Evolutionary conservation across 108 stramenopile genomes (phyloP).

Genomic region (Phaeodactylum tricornutum): DNA sequence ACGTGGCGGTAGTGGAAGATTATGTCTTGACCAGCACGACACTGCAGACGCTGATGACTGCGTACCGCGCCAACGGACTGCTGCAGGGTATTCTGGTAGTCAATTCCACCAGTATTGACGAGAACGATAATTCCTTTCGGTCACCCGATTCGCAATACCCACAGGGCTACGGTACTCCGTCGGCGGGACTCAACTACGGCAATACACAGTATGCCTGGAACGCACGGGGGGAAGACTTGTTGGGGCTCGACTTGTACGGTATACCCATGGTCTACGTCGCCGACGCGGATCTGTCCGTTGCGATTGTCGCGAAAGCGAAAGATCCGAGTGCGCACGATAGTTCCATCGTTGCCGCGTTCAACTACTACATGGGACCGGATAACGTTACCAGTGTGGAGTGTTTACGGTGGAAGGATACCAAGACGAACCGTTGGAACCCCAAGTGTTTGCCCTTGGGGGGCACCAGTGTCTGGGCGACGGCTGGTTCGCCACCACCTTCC

Average conservation of each 20-base stretch:
- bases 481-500: constrained; percentile 37
- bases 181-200: constrained; percentile 34
- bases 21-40: constrained; percentile 29
- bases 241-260: constrained; percentile 49
- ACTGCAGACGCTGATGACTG: constrained; percentile 23
- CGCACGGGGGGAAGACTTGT: constrained; percentile 45
- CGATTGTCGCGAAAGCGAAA: constrained; percentile 31
- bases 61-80: constrained; percentile 22
- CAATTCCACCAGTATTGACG: constrained; percentile 25
- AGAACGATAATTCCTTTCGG: constrained; percentile 9
- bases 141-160: constrained; percentile 54
- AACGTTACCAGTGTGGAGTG: constrained; percentile 35
- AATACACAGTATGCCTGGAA: constrained; percentile 67
- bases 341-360: constrained; percentile 53
- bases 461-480: constrained; percentile 61
- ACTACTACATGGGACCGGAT: constrained; percentile 83
- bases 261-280: constrained; percentile 61
- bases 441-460: constrained; percentile 79
- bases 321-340: constrained; percentile 4
- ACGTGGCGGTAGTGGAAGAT: constrained; percentile 71
- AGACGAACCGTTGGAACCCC: constrained; percentile 54
- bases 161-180: constrained; percentile 62
- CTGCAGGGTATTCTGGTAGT: constrained; percentile 69
- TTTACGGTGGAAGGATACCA: constrained; percentile 59
- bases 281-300: constrained; percentile 28